phyloP scores from a whole-genome alignment of 352 stramenopile genomes.

The Phytophthora colocasiae region DNA sequence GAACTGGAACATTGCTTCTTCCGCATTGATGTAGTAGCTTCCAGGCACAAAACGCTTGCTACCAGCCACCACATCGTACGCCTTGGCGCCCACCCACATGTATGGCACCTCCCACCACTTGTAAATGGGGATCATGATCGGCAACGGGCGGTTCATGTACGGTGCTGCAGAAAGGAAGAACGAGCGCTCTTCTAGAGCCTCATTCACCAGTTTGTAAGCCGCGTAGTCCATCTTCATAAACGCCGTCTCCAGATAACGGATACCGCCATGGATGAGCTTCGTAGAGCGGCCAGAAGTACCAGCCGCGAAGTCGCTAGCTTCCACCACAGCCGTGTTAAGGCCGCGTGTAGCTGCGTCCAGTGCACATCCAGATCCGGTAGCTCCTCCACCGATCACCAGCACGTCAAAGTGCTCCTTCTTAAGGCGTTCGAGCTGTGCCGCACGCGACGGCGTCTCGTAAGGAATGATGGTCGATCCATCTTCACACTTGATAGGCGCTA shows the following conservation, averaged over 20 bases:
- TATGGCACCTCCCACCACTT: constrained; percentile 96
- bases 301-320: constrained; percentile 92
- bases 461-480: constrained; percentile 86
- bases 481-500: constrained; percentile 83
- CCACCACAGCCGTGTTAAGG: constrained; percentile 93
- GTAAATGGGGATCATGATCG: constrained; percentile 97
- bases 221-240: constrained; percentile 93
- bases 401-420: constrained; percentile 94
- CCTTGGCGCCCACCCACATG: constrained; percentile 93
- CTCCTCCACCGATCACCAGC: constrained; percentile 93
- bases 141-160: constrained; percentile 95
- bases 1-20: constrained; percentile 95
- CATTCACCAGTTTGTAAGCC: constrained; percentile 92
- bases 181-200: constrained; percentile 93
- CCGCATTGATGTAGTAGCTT: constrained; percentile 91
- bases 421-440: constrained; percentile 77
- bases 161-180: constrained; percentile 94
- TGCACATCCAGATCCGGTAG: constrained; percentile 92
- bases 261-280: constrained; percentile 96
- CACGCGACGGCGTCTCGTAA: constrained; percentile 81
- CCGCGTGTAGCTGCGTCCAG: constrained; percentile 92
- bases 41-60: constrained; percentile 88
- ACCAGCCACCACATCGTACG: constrained; percentile 94
- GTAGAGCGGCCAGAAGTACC: constrained; percentile 94
- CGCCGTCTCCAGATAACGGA: constrained; percentile 95